These are phyloP conservation scores for Calycina herbarum DNA, from an alignment of 2,329 filamentous ascomycete genomes.

Conservation along the genomic window DNA sequence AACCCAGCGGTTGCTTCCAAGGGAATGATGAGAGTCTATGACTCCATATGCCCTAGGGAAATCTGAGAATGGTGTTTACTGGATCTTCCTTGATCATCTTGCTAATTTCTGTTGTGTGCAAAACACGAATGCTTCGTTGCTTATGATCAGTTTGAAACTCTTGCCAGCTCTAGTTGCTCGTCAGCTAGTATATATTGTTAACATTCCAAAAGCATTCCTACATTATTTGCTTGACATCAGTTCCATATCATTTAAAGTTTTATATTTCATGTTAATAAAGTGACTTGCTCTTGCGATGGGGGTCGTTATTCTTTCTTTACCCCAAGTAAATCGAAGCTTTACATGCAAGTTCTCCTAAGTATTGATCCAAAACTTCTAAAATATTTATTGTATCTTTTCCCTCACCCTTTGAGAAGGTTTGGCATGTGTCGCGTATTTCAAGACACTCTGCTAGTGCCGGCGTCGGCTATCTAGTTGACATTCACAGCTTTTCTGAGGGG, in stretches of 20 bases:
- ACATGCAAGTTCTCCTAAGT: neutral
- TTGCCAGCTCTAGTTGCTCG: neutral
- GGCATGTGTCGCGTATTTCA: neutral
- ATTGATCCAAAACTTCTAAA: too few species aligned
- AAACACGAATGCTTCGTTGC: neutral
- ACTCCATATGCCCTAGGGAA: neutral
- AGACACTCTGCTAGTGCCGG: too few species aligned
- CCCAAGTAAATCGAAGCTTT: neutral
- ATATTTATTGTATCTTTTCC: neutral
- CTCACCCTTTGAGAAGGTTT: neutral
- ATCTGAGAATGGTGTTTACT: neutral
- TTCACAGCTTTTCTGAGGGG: neutral
- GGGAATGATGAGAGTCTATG: neutral
- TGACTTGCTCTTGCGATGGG: neutral
- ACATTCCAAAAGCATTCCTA: neutral
- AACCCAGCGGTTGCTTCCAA: neutral
- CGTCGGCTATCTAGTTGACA: neutral
- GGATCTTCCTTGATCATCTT: neutral
- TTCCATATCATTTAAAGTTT: neutral
- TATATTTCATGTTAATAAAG: neutral
- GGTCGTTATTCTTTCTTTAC: neutral
- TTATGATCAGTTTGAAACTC: neutral
- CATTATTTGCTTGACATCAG: neutral
- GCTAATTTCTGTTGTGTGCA: neutral
- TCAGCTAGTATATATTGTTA: neutral